Conservation (phyloP, 768 basidiomycete genomes). For the Xerocomus potaroensis region DNA sequence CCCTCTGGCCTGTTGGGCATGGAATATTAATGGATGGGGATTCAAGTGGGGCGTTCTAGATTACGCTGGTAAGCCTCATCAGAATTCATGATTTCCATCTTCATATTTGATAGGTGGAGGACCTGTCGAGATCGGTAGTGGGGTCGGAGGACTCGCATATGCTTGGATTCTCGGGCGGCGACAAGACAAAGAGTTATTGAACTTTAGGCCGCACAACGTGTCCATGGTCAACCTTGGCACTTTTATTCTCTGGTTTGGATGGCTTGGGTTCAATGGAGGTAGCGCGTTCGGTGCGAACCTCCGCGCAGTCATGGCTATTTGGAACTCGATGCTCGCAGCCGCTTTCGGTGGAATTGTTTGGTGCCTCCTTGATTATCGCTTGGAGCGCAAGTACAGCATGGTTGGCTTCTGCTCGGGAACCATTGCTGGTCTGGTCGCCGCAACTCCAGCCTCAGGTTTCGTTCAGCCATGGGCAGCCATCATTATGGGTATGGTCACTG, state of each 20-base stretch:
- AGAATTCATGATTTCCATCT: slow-evolving; percentile 4
- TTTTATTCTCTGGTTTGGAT: slow-evolving; percentile 84
- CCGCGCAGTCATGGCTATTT: slow-evolving; percentile 77
- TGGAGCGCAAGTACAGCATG: slow-evolving; percentile 82
- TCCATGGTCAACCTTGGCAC: slow-evolving; percentile 80
- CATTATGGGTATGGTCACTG: slow-evolving; percentile 69
- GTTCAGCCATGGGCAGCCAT: slow-evolving; percentile 75
- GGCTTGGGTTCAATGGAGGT: slow-evolving; percentile 89
- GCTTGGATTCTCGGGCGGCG: slow-evolving; percentile 85
- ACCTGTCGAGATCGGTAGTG: slow-evolving; percentile 85
- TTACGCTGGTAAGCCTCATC: slow-evolving; percentile 63
- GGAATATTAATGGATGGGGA: slow-evolving; percentile 80
- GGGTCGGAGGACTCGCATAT: slow-evolving; percentile 80
- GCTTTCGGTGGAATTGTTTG: slow-evolving; percentile 81
- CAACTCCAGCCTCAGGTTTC: slow-evolving; percentile 84
- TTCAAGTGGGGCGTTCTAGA: slow-evolving; percentile 82
- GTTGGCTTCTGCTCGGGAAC: slow-evolving; percentile 90
- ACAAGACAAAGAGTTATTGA: slow-evolving; percentile 62
- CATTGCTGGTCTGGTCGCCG: slow-evolving; percentile 83
- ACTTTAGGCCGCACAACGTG: slow-evolving; percentile 88
- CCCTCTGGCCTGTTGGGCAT: slow-evolving; percentile 82
- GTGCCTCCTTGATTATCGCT: slow-evolving; percentile 75
- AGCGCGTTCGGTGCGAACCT: slow-evolving; percentile 86
- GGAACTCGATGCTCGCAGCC: slow-evolving; percentile 86
- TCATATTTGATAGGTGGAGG: slow-evolving; percentile 55